Percentiles rank a stretch among this genome's conserved stretches.
Conservation (phyloP, 2,329 filamentous ascomycete genomes). For the Aspergillus flavus region DNA sequence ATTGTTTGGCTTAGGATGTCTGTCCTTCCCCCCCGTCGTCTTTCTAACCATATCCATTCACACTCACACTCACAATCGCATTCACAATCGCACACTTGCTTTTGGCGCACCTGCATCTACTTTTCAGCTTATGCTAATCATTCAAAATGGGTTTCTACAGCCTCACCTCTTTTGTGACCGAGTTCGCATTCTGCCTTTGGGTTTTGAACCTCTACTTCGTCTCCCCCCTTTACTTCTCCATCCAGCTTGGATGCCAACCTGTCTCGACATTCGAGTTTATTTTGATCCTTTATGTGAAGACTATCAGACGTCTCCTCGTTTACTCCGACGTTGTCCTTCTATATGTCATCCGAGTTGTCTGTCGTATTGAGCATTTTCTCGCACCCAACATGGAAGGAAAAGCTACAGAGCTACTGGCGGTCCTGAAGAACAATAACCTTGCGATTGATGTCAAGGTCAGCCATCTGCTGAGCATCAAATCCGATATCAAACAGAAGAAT, state of each 20-base stretch:
- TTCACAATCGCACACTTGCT: not conserved
- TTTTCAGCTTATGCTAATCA: not conserved
- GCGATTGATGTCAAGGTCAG: conserved; percentile 71
- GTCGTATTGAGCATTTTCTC: conserved; percentile 11
- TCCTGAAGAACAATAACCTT: conserved; percentile 64
- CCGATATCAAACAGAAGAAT: conserved; percentile 88
- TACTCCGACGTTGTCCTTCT: conserved; percentile 14
- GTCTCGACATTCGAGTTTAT: not conserved
- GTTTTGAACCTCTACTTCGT: not conserved
- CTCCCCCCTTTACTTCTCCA: not conserved
- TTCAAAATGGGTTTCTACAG: not conserved
- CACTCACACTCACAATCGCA: not conserved
- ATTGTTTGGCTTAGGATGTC: not conserved
- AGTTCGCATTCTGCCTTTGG: not conserved
- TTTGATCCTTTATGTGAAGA: not conserved
- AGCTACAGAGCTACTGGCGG: conserved; percentile 55
- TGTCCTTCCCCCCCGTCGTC: not conserved
- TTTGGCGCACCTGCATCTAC: not conserved
- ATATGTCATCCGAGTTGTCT: conserved; percentile 21
- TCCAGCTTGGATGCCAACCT: not conserved
- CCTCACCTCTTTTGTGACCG: not conserved
- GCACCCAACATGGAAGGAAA: conserved; percentile 57
- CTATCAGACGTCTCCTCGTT: not conserved
- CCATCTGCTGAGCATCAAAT: conserved; percentile 75
- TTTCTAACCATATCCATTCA: conserved; percentile 1